phyloP scores from a whole-genome alignment of 2,329 filamentous ascomycete genomes.

The Chrysoporthe deuterocubensis region DNA sequence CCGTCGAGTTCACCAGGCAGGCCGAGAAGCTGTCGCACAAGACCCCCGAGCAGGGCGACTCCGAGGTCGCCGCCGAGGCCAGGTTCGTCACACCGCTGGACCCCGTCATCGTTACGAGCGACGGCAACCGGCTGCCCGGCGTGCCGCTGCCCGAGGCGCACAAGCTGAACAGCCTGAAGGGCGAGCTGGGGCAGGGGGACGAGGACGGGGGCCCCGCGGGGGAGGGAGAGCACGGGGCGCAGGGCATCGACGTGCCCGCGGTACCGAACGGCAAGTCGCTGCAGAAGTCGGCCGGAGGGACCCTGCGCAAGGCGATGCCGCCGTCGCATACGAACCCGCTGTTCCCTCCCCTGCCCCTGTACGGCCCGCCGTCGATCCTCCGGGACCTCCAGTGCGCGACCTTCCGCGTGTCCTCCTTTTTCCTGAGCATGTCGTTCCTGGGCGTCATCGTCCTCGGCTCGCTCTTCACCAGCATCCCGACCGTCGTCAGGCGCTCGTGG shows the following conservation, averaged over 20 bases:
- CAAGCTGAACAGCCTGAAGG: conserved; percentile 68
- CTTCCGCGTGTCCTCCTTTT: conserved; percentile 71
- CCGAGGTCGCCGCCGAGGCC: conserved; percentile 63
- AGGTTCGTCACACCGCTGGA: conserved; percentile 72
- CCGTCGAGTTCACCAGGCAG: conserved; percentile 64
- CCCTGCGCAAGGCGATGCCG: conserved; percentile 55
- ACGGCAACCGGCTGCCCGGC: conserved; percentile 68
- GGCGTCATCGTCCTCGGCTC: conserved; percentile 76
- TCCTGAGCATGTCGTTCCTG: conserved; percentile 79
- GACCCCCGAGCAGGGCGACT: conserved; percentile 35
- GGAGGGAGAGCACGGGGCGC: conserved; percentile 28
- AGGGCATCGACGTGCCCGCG: conserved; percentile 29
- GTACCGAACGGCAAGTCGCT: conserved; percentile 41
- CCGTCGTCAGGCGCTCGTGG: conserved; percentile 52
- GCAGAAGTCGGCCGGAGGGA: conserved; percentile 51
- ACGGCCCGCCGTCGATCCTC: conserved; percentile 73
- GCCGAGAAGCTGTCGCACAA: conserved; percentile 59
- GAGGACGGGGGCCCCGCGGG: conserved; percentile 26
- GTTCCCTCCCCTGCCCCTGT: conserved; percentile 83
- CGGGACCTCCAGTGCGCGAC: conserved; percentile 67
- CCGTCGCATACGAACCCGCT: conserved; percentile 76
- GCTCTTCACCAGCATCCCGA: conserved; percentile 67
- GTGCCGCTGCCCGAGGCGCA: conserved; percentile 72
- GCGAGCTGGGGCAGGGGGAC: conserved; percentile 44
- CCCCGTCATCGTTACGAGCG: conserved; percentile 69